Evolutionary conservation across 108 stramenopile species (phyloP).

Genomic region (Pseudonitzschia delicatissima): DNA sequence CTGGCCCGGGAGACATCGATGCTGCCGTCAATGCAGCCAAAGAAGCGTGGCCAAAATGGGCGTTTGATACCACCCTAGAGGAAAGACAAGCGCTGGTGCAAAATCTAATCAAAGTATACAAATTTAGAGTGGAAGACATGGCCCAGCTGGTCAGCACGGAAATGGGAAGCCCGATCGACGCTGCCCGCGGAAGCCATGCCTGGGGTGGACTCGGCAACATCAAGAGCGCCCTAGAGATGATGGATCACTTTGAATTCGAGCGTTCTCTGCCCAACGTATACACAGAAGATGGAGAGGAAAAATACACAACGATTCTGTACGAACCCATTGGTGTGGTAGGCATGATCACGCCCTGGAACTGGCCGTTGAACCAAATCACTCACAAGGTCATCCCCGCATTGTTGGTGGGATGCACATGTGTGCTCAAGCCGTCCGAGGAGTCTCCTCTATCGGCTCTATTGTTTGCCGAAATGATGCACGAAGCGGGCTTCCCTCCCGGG

Average conservation of each 20-base stretch:
- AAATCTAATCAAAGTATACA: conserved; percentile 10
- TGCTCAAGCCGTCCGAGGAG: conserved; percentile 88
- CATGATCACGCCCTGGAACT: conserved; percentile 89
- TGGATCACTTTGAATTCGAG: conserved; percentile 17
- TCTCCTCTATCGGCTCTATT: conserved; percentile 71
- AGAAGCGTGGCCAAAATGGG: conserved; percentile 17
- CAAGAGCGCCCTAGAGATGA: conserved; percentile 2
- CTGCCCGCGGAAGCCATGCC: conserved; percentile 19
- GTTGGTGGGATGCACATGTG: conserved; percentile 81
- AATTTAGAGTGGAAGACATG: conserved; percentile 23
- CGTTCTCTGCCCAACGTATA: not conserved
- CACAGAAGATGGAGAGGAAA: not conserved
- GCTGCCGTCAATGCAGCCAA: conserved; percentile 24
- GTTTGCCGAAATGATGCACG: conserved; percentile 60
- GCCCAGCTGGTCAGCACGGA: conserved; percentile 29
- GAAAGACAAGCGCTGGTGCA: conserved; percentile 18
- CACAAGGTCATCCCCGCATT: conserved; percentile 70
- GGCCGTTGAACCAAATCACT: conserved; percentile 69
- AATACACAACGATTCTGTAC: conserved; percentile 8
- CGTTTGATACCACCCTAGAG: not conserved
- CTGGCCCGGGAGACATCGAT: conserved; percentile 9
- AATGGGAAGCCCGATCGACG: conserved; percentile 38
- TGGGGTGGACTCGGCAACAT: conserved; percentile 23
- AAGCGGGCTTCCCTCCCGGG: conserved; percentile 87
- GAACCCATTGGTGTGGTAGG: conserved; percentile 81